Evolutionary conservation across 2,329 filamentous ascomycete species (phyloP), one percentile per base, ranked within the genome.

Genomic region (Cercospora janseana): DNA sequence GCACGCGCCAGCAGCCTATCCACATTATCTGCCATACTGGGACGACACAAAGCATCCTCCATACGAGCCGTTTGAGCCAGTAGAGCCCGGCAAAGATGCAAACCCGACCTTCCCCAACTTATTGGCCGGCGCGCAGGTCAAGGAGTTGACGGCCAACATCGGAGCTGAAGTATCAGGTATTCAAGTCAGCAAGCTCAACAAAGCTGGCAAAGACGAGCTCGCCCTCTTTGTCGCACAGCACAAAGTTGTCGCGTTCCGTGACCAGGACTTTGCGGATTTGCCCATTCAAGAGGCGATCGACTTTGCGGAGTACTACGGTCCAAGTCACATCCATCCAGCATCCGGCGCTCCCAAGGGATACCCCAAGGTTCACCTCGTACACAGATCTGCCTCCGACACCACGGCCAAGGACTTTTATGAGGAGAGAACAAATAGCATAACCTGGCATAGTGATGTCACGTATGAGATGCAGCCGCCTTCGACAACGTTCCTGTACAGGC

Each of bases 391-490:
- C 41, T 73, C 80, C 52, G 84, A 87, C 60, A 80, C 77, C 5
- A 78, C 75, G 2, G 78, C 75, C 15, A 71, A 79, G 15, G 74
- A 79, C 41, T 87, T 86, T 69, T 83, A 89, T 58, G 72, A 78
- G 47, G 80, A 81, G 38, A 79, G 86, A 16, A 91, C 87, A 3
- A 92, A 85, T 70, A 53, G 44, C 29, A 83, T 94, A 1, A 88
- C 88, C 6, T 95, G 89, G 89, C 90, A 95, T 72, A 87, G 84
- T 0, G 90, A 95, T 60, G 85, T 95, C 1, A 87, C 86, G 0
- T 95, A 94, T 66, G 91, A 95, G 73, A 74, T 80, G 59, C 90
- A 96, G 71, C 89, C 91, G 1, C 89, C 91, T 0, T 88, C 89
- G 23, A 95, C 89, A 0, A 95, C 91, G 0, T 94, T 95, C 70